Percentiles rank a stretch among this genome's conserved stretches.
Evolutionary conservation across 495 filamentous ascomycete genomes (phyloP).

Genomic region (Hyaloscypha bicolor): DNA sequence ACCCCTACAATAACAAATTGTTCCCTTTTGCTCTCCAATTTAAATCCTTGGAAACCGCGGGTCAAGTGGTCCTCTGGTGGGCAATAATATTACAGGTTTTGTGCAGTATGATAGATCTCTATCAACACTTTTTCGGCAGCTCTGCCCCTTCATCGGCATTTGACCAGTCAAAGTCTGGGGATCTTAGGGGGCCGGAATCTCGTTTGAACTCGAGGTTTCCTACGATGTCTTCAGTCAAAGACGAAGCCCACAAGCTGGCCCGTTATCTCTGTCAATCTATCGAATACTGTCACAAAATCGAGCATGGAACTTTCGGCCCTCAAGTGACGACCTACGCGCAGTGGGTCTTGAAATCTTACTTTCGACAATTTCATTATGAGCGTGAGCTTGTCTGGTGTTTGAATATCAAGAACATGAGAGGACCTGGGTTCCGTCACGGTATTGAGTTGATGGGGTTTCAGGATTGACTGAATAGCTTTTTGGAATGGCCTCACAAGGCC

Average conservation of each 20-base stretch:
- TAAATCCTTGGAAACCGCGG: not conserved
- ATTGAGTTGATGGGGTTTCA: conserved; percentile 19
- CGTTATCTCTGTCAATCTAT: conserved; percentile 8
- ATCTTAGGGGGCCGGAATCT: not conserved
- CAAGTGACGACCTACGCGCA: conserved; percentile 7
- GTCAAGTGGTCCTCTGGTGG: not conserved
- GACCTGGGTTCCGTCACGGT: conserved; percentile 4
- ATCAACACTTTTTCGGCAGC: not conserved
- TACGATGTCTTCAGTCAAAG: not conserved
- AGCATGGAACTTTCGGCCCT: conserved; percentile 6
- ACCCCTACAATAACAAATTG: not conserved
- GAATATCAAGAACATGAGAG: conserved; percentile 14
- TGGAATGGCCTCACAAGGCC: too few species aligned
- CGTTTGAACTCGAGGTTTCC: conserved; percentile 1
- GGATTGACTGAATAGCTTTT: not conserved
- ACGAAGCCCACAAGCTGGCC: conserved; percentile 7
- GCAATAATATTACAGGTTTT: conserved; percentile 2
- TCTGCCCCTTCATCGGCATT: not conserved
- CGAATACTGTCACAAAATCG: conserved; percentile 9
- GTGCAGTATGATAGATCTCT: not conserved
- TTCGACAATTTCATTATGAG: conserved; percentile 1
- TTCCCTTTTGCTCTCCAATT: conserved; percentile 14
- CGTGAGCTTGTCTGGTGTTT: conserved; percentile 2
- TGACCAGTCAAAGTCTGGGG: not conserved
- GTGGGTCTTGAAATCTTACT: conserved; percentile 7